phyloP scores from a whole-genome alignment of 345 rosid species.

The Dipteronia dyeriana region DNA sequence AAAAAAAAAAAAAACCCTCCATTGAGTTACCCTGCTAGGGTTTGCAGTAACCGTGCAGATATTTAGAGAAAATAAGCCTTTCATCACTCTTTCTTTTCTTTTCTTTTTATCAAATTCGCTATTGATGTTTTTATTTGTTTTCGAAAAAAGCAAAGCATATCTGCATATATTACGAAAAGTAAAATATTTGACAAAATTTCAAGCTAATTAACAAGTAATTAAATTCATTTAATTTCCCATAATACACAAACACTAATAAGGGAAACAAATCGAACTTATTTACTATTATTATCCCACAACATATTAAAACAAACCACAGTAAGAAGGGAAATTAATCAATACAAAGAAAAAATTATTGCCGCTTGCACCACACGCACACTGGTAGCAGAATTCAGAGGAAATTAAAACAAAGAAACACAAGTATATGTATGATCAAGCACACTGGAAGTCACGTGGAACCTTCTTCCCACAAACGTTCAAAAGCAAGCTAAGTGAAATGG shows the following conservation, averaged over 20 bases:
- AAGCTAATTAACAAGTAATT: not conserved
- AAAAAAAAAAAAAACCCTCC: no score
- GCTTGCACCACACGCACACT: not conserved
- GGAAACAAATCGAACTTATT: constrained; percentile 10
- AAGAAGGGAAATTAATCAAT: not conserved
- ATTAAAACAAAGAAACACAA: not conserved
- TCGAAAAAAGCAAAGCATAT: no score
- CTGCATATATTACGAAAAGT: not conserved
- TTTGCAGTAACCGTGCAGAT: no score
- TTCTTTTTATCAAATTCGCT: no score
- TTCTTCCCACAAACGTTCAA: constrained; percentile 6
- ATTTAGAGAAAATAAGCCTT: no score
- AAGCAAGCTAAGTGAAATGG: constrained; percentile 5
- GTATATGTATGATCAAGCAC: constrained; percentile 10
- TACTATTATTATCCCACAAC: not conserved
- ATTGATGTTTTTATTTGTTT: no score
- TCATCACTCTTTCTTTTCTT: no score
- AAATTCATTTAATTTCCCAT: not conserved
- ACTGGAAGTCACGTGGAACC: constrained; percentile 9
- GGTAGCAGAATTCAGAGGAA: not conserved
- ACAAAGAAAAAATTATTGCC: constrained; percentile 5
- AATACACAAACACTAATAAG: not conserved
- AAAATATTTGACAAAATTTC: not conserved
- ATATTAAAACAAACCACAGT: not conserved
- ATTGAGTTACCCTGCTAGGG: no score